A percentile compares a stretch with the other conserved stretches of the same genome.
Evolutionary conservation across 257 asterid genomes (phyloP).

Genomic region (Paulownia fortunei): DNA sequence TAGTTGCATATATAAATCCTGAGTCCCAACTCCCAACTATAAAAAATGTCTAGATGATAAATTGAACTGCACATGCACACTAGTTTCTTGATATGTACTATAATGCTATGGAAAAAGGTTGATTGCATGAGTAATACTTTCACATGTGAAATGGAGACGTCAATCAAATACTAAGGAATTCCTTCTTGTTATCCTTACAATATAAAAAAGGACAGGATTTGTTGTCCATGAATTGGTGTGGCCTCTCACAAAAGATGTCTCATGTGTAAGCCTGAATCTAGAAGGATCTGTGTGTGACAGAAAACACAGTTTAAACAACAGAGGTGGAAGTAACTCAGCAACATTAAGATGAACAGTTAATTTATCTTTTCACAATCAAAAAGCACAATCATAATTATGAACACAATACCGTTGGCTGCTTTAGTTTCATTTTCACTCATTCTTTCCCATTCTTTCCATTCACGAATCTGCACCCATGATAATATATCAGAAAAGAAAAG

Average conservation of each 20-base stretch:
- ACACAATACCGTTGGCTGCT: constrained; percentile 46
- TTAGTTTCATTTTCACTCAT: constrained; percentile 39
- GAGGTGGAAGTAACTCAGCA: background rate
- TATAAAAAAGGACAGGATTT: constrained; percentile 58
- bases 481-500: background rate
- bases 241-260: constrained; percentile 76
- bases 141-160: too few relatives aligned
- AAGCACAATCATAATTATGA: too few relatives aligned
- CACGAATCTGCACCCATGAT: constrained; percentile 54
- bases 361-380: background rate
- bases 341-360: background rate
- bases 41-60: too few relatives aligned
- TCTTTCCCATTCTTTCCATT: constrained; percentile 86
- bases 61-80: too few relatives aligned
- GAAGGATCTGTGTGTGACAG: constrained; percentile 54
- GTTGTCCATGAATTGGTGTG: constrained; percentile 55
- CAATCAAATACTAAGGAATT: too few relatives aligned
- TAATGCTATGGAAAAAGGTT: too few relatives aligned
- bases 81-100: background rate
- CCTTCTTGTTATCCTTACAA: constrained; percentile 62
- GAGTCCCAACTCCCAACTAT: background rate
- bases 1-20: background rate
- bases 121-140: too few relatives aligned
- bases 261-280: constrained; percentile 76
- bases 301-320: background rate